Base-by-base conservation (phyloP, 495 filamentous ascomycete species). In the Daldinia caldariorum region DNA sequence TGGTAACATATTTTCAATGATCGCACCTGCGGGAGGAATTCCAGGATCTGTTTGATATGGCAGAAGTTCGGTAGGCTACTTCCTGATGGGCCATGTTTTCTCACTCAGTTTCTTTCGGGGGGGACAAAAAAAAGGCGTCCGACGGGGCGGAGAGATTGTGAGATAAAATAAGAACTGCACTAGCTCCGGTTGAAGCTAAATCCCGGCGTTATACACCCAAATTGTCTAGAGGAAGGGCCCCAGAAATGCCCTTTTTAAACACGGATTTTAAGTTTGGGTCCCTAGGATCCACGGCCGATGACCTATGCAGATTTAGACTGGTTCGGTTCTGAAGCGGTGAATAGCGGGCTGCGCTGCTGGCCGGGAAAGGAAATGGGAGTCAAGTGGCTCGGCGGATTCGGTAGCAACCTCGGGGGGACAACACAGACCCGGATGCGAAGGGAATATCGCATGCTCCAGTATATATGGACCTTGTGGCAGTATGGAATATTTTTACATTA, bases 11-110 rank as follows among this genome's bases (percentile, higher is more conserved):
- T 69, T 69, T 73, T 65, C 53, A 72, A 61, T 75, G 72, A 79
- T 77, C 82, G 79, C 81, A 84, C 82, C 82, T 84, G 76, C 79
- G 79, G 66, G 81, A 74, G 63, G 81, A 63, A 32, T 73, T 72
- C 82, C 82, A 84, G 66, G 80, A 76, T 66, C 82, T 81, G 72
- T 78, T 79, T 55, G 82, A 73, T 73, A 76, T 77, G 54, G 71
- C 71, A 72, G 80, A 74, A 56, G 73, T 64, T 69, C 78, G 79
- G 69, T 82, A 82, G 54, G 73, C 74, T 77, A 80, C 78, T 58
- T 82, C 79, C 64, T 75, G 77, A 58, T 81, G 79, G 45, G 80
- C 78, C 81, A 83, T 83, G 45, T 20, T 67, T 67, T 51, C 61
- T 69, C 58, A 75, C 50, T 10, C 34, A 63, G 38, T 41, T 50